Evolutionary conservation across 306 rosid species (phyloP), one percentile per base, ranked within the genome.

Genomic region (Cucurbita pepo): DNA sequence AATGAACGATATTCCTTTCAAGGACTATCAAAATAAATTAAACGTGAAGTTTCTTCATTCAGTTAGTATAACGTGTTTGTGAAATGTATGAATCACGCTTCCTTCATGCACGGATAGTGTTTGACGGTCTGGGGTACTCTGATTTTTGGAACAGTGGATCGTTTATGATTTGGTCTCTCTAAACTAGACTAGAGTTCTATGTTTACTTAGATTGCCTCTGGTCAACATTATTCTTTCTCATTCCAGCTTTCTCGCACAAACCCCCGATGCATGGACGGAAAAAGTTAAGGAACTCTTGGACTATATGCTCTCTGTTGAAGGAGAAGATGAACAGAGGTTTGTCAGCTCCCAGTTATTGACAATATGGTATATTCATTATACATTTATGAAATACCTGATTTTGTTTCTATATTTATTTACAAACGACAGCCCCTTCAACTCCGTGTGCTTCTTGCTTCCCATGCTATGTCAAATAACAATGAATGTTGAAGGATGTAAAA

Each of bases 231-330:
- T 56, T 56, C 12, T 22, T 21, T 43, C 50, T 56, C 9, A 44
- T 43, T 83, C 80, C 94, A 94, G 98, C 83, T 94, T 88, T 83
- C 98, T 94, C 79, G 98, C 98, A 74, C 94, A 94, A 84, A 83
- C 89, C 16, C 97, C 97, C 3, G 54, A 79, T 74, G 97, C 98
- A 80, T 87, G 92, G 87, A 60, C 78, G 71, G 96, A 87, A 79
- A 90, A 85, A 81, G 91, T 93, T 69, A 80, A 16, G 69, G 88
- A 88, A 80, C 90, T 93, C 66, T 79, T 93, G 77, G 89, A 80
- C 64, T 90, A 77, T 77, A 82, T 93, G 96, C 91, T 93, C 51
- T 86, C 85, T 14, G 38, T 93, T 58, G 96, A 90, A 88, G 90
- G 97, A 30, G 96, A 80, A 83, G 96, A 93, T 79, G 96, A 93